phyloP scores from a whole-genome alignment of 2,329 filamentous ascomycete genomes.

The Orbilia javanica region DNA sequence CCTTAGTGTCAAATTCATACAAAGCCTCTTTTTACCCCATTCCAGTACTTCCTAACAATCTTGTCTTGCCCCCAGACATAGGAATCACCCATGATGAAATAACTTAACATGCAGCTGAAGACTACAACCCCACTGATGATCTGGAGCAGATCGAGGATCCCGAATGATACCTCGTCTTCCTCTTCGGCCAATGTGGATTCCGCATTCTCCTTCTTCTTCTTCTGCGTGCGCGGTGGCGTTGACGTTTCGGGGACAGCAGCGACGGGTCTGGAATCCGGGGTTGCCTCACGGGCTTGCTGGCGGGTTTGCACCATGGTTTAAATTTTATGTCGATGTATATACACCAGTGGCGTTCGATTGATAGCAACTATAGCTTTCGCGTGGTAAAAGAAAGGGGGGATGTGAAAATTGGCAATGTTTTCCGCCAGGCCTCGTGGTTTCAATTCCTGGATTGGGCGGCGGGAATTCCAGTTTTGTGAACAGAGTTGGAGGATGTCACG shows the following conservation, averaged over 20 bases:
- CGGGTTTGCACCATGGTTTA: slow-evolving; percentile 54
- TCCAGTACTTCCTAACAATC: slow-evolving; percentile 74
- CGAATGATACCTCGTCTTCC: slow-evolving; percentile 64
- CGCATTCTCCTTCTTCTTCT: slow-evolving; percentile 34
- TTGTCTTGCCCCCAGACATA: slow-evolving; percentile 77
- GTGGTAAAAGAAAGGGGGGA: neutral
- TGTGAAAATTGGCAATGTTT: neutral
- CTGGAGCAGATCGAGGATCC: slow-evolving; percentile 75
- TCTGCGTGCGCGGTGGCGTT: slow-evolving; percentile 24
- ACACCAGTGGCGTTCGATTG: neutral
- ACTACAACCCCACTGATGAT: slow-evolving; percentile 76
- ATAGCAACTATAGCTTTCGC: neutral
- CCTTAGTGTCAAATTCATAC: slow-evolving; percentile 23
- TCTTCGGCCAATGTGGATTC: slow-evolving; percentile 47
- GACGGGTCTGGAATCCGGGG: slow-evolving; percentile 37
- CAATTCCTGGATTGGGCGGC: neutral
- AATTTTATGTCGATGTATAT: slow-evolving; percentile 22
- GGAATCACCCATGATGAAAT: slow-evolving; percentile 80
- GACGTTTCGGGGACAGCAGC: slow-evolving; percentile 41
- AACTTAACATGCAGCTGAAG: slow-evolving; percentile 78
- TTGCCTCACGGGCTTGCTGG: slow-evolving; percentile 37
- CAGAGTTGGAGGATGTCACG: slow-evolving; percentile 40
- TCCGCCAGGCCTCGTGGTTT: neutral
- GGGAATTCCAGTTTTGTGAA: slow-evolving; percentile 15
- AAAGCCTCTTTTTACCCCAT: slow-evolving; percentile 72